Evolutionary conservation across 768 basidiomycete genomes (phyloP), one percentile per base, ranked within the genome.

Genomic region (Hemileccinum impolitum): DNA sequence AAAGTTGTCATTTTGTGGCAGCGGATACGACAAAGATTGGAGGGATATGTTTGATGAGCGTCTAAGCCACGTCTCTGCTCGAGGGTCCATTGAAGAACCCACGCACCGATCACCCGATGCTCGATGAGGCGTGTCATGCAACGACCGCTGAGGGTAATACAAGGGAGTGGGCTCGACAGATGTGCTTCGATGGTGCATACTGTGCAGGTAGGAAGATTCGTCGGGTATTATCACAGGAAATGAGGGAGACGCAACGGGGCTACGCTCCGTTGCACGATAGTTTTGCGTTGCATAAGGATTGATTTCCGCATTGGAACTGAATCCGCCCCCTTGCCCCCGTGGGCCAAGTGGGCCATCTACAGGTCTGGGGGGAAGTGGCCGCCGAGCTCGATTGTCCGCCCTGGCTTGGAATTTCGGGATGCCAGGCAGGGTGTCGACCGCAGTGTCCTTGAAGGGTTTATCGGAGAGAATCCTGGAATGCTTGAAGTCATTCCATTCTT

Each of bases 171-270:
- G 21, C 1, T 60, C 41, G 19, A 43, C 45, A 0, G 70, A 63
- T 49, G 60, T 46, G 42, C 23, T 45, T 12, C 51, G 59, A 47
- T 66, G 51, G n/a, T n/a, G 36, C 21, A 48, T 38, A 4, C 30
- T 55, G 25, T 61, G 62, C 21, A 65, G 64, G 43, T 72, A 73
- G 11, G 69, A 60, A 1, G 67, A 69, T 0, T 74, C 76, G 23
- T 49, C 71, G 0, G 73, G 75, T 4, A 70, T 19, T 10, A 39
- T 44, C 64, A 67, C 32, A 51, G 52, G 37, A 60, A 66, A 51
- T 8, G 72, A 70, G 1, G 76, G 76, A 2, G 75, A 30, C 0
- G 38, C 26, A 65, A 30, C 11, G 68, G 40, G 46, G 52, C 30
- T 59, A 57, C 23, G 23, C 13, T 45, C 44, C 10, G 25, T 39